Evolutionary conservation across 805 yeast genomes (phyloP), one percentile per base, ranked within the genome.

Genomic region (Teunomyces kruisii): DNA sequence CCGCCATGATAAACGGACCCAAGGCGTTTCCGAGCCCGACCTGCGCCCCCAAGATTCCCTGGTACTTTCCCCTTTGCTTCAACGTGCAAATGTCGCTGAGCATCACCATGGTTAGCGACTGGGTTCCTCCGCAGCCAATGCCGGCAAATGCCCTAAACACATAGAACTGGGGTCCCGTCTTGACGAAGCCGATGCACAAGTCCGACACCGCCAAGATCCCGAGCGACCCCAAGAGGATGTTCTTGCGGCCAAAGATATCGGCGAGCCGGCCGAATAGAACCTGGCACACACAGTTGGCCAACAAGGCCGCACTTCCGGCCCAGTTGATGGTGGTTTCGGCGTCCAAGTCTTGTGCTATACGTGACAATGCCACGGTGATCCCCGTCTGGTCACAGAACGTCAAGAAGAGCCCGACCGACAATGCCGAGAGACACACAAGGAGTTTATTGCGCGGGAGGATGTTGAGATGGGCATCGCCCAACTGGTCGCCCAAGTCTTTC

Each of bases 231-330:
- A 79, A 47, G 8, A 80, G 57, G 7, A 77, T 68, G 9, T 65
- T 61, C 44, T 74, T 73, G 40, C 86, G 64, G 6, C 86, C 86
- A 49, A 76, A 68, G 16, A 86, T 77, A 52, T 87, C 92, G 35
- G 86, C 77, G 27, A 85, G 66, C 46, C 84, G 78, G 4, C 92
- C 94, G 45, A 81, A 83, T 19, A 86, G 59, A 0, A 89, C 91
- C 62, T 85, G 91, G 60, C 84, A 83, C 1, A 87, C 86, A 3
- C 88, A 78, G 48, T 80, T 81, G 1, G 91, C 83, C 24, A 87
- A 64, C 27, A 87, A 67, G 44, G 84, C 81, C 1, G 87, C 78
- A 0, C 90, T 80, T 3, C 90, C 89, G 2, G 86, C 84, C 91
- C 92, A 86, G 26, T 57, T 54, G 45, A 58, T 57, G 36, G 58